Evolutionary conservation across 768 basidiomycete genomes (phyloP), one percentile per base, ranked within the genome.

Genomic region (Harrya chromipes): DNA sequence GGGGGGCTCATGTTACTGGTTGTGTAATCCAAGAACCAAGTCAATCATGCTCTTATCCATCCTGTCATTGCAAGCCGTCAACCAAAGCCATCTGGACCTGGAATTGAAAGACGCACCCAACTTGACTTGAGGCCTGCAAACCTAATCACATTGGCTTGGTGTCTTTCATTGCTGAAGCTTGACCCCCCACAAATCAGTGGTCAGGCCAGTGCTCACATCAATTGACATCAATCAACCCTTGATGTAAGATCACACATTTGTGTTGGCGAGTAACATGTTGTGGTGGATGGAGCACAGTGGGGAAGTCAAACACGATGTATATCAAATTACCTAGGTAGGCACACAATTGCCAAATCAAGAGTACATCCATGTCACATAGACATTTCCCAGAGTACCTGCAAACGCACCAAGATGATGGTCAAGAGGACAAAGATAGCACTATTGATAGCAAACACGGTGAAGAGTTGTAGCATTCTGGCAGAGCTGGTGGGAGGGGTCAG

Each of bases 391-490:
- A 27, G 27, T 3, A 27, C 4, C 10, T 27, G 27, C 1, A 7
- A 3, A 10, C 27, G 27, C 10, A 27, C 27, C 27, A 27, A 27
- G 27, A 27, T 7, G 27, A 27, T 27, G 27, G 27, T 27, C 6
- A 27, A 7, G 10, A 27, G 31, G 13, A 43, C 29, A 34, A 46
- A 50, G 6, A 50, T 1, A 17, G 43, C 43, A 34, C 47, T 48
- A 12, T 50, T 50, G 29, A 50, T 39, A 17, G 37, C 49, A 24
- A 50, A 50, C 23, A 50, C 49, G 1, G 49, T 34, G 29, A 50
- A 43, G 31, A 50, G 37, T 26, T 50, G 49, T 20, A 46, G 23
- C 21, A 45, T 29, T 37, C 27, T 45, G 17, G 49, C 49, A 33
- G 49, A 39, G 6, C 49, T 49, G 23, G 17, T 10, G 9, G 11